phyloP scores from a whole-genome alignment of 768 basidiomycete genomes.

The Auriscalpium orientale region DNA sequence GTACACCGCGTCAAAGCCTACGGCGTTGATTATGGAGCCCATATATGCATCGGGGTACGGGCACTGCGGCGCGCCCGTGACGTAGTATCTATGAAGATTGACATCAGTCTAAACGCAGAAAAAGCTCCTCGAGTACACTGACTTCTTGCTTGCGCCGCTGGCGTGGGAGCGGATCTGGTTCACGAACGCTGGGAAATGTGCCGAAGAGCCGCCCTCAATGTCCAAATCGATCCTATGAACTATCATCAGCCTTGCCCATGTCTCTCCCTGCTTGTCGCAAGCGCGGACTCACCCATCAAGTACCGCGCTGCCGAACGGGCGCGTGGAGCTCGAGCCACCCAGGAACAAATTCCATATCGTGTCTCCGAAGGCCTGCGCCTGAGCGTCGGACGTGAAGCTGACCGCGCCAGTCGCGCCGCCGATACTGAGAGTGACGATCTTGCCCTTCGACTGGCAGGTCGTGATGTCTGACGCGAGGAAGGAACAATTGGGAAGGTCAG shows the following conservation, averaged over 20 bases:
- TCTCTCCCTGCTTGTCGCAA: background rate
- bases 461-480: constrained; percentile 54
- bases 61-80: constrained; percentile 61
- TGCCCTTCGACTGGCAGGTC: constrained; percentile 46
- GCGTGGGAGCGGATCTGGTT: constrained; percentile 46
- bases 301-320: constrained; percentile 66
- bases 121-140: too few species aligned
- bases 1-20: constrained; percentile 64
- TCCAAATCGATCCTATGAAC: constrained; percentile 50
- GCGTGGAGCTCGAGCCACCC: constrained; percentile 50
- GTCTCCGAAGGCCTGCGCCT: constrained; percentile 52
- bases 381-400: constrained; percentile 49
- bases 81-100: constrained; percentile 41
- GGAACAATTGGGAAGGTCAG: constrained; percentile 52
- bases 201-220: constrained; percentile 55
- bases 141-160: constrained; percentile 47
- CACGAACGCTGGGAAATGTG: constrained; percentile 28
- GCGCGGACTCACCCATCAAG: constrained; percentile 51
- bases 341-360: constrained; percentile 70
- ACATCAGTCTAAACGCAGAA: too few species aligned
- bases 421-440: constrained; percentile 32
- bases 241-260: background rate
- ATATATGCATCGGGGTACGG: constrained; percentile 62
- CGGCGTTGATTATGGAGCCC: constrained; percentile 50
- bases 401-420: constrained; percentile 48